Base-by-base conservation (phyloP, 2,329 filamentous ascomycete genomes). In the Ascosphaera acerosa region DNA sequence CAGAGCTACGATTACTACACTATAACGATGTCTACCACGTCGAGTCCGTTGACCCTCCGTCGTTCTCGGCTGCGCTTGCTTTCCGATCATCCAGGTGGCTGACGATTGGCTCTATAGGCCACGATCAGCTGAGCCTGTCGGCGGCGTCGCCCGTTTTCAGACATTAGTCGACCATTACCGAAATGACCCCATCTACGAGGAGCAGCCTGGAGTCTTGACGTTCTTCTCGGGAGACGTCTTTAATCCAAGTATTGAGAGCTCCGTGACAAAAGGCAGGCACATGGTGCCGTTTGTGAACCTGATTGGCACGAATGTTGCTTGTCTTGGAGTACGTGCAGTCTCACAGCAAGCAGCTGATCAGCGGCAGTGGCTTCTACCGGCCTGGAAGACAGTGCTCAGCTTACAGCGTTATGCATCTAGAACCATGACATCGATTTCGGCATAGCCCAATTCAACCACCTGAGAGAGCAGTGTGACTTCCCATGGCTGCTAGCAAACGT, bases 21-120 rank as follows among this genome's bases (percentile, higher is more conserved):
- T 91, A 75, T 60, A 91, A 91, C 51, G 81, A 92, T 53, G 81
- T 91, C 36, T 91, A 91, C 50, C 82, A 91, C 43, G 66, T 91
- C 33, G 80, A 90, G 51, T 57, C 49, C 36, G 46, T 41, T 19
- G 32, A 25, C 33, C 26, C 27, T 28, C 33, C 30, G 18, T 12
- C 19, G 15, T 22, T 16, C 3, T 14, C 17, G 19, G 23, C 5
- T 19, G 16, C 18, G 18, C 17, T n/a, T n/a, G n/a, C n/a, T n/a
- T n/a, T n/a, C n/a, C n/a, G n/a, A n/a, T n/a, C 7, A n/a, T 25
- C 6, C 7, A 16, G 12, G 30, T 32, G 10, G 25, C 20, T 36
- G 22, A 33, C 16, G 10, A 9, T n/a, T n/a, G 25, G 33, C 28
- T 32, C 41, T 47, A 59, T 61, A 56, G 53, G 38, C 42, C 62